Conservation (phyloP, 2,329 filamentous ascomycete genomes). For the Diaporthe sp. region DNA sequence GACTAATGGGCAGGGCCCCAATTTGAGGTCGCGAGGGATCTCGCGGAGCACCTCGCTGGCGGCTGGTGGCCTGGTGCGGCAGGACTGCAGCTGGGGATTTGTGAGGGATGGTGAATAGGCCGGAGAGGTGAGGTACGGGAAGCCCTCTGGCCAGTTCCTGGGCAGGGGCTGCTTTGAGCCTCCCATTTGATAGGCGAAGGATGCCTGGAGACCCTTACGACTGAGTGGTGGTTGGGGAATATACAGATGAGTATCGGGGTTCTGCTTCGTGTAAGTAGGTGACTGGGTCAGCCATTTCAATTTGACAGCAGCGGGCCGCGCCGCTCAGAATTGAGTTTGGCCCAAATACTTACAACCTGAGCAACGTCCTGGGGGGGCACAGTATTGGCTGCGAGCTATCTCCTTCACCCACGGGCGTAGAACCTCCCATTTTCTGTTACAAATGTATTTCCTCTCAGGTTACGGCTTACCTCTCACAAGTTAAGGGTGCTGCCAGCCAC, state of each 20-base stretch:
- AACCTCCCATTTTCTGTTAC: not conserved
- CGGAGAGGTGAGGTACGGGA: slow-evolving; percentile 68
- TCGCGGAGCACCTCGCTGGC: slow-evolving; percentile 47
- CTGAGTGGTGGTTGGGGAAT: not conserved
- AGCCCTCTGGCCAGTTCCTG: slow-evolving; percentile 69
- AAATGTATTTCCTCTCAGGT: not conserved
- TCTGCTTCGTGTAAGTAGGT: not conserved
- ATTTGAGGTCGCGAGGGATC: slow-evolving; percentile 53
- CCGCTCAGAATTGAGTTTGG: not conserved
- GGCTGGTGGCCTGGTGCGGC: slow-evolving; percentile 52
- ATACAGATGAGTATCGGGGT: not conserved
- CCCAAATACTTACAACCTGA: not conserved
- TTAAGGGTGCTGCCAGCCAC: not conserved
- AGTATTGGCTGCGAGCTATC: not conserved
- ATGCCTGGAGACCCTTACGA: too few relatives aligned
- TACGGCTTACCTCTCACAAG: not conserved
- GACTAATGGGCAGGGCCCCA: slow-evolving; percentile 64
- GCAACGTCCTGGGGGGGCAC: not conserved
- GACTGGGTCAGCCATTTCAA: not conserved
- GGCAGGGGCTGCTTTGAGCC: slow-evolving; percentile 51
- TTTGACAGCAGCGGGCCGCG: slow-evolving; percentile 11
- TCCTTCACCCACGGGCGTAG: not conserved
- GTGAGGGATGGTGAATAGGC: slow-evolving; percentile 62
- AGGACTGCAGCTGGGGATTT: slow-evolving; percentile 55
- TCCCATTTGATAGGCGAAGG: slow-evolving; percentile 3